Evolutionary conservation across 2,329 filamentous ascomycete species (phyloP), one percentile per base, ranked within the genome.

Genomic region (Ophiostoma australiae): DNA sequence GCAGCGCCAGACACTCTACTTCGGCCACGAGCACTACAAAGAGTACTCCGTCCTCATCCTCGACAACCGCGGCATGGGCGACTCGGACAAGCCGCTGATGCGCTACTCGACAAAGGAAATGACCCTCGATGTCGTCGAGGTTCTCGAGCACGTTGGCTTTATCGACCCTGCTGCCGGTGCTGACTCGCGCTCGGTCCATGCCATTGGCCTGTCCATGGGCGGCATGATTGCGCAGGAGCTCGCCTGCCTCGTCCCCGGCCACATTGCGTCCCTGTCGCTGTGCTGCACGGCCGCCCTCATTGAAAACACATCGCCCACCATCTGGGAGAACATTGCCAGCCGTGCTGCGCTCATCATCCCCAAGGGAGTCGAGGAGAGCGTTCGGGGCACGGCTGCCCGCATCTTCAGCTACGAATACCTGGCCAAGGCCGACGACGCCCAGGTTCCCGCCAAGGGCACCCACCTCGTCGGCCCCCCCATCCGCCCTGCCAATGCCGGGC

Each of bases 201-300:
- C 96, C 69, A 83, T 91, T 44, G 93, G 93, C 71, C 88, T 94
- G 74, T 92, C 90, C 72, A 91, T 97, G 86, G 93, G 93, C 74
- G 93, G 93, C 76, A 97, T 97, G 93, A 94, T 97, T 76, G 88
- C 91, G 2, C 93, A 97, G 80, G 93, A 97, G 80, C 77, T 97
- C 4, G 87, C 85, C 31, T 82, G 80, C 74, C 78, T 83, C n/a
- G 80, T 82, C 39, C 87, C 88, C 0, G 73, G 80, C 15, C 82
- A 85, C 67, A 78, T 91, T 70, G 80, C 81, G 33, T 86, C 84
- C 20, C 80, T 92, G 23, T 84, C 81, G 44, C 83, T 92, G 3
- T 79, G 89, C 73, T 88, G 85, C 78, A 91, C 89, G 1, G 86
- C 88, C 0, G 85, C 88, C 4, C 78, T 78, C 44, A 83, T 90